phyloP scores from a whole-genome alignment of 495 filamentous ascomycete genomes.

The Talaromyces liani region DNA sequence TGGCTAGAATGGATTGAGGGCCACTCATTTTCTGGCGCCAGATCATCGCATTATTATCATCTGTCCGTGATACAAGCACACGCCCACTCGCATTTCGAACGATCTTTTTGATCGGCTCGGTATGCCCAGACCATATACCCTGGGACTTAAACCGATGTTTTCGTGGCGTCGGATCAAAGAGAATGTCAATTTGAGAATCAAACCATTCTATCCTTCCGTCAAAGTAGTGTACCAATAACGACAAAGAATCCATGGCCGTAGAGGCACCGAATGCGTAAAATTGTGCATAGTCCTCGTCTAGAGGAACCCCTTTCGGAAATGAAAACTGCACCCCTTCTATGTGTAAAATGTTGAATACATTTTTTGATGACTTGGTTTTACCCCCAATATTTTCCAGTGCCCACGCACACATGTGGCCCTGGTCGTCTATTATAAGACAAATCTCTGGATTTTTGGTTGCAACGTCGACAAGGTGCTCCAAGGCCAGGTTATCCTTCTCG shows the following conservation, averaged over 20 bases:
- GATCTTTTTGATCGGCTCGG: slow-evolving; percentile 70
- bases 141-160: slow-evolving; percentile 50
- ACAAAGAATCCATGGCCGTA: slow-evolving; percentile 51
- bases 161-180: slow-evolving; percentile 73
- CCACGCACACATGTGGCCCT: slow-evolving; percentile 89
- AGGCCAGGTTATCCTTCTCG: slow-evolving; percentile 57
- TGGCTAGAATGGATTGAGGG: slow-evolving; percentile 45
- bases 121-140: slow-evolving; percentile 79
- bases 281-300: slow-evolving; percentile 55
- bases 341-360: slow-evolving; percentile 85
- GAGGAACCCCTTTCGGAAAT: slow-evolving; percentile 43
- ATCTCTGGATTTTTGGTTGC: slow-evolving; percentile 82
- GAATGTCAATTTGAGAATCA: slow-evolving; percentile 64
- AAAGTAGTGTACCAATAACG: slow-evolving; percentile 78
- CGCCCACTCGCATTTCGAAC: slow-evolving; percentile 74
- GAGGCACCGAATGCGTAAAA: slow-evolving; percentile 65
- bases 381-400: slow-evolving; percentile 83
- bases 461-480: slow-evolving; percentile 81
- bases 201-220: slow-evolving; percentile 80
- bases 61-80: slow-evolving; percentile 73
- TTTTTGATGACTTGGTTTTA: slow-evolving; percentile 57
- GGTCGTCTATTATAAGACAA: slow-evolving; percentile 75
- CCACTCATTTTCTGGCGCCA: slow-evolving; percentile 60
- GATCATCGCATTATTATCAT: slow-evolving; percentile 69
- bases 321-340: slow-evolving; percentile 62